These are phyloP conservation scores for Yarrowia galli DNA, from an alignment of 1,139 yeast genomes.

Conservation along the genomic window DNA sequence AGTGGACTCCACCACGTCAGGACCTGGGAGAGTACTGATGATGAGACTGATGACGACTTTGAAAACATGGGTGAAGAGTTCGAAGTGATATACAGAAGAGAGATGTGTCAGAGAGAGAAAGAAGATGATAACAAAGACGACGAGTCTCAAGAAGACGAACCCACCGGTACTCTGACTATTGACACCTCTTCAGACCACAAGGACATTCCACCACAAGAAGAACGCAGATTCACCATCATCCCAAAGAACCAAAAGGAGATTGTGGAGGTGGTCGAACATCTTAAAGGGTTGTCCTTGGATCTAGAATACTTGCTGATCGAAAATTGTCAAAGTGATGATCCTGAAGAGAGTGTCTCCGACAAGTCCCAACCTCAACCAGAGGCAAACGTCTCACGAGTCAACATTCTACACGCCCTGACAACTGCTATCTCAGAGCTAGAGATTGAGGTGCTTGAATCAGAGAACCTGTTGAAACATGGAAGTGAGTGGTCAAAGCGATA, in stretches of 20 bases:
- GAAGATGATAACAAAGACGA: too few species aligned
- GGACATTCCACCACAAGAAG: too few species aligned
- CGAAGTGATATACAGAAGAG: too few species aligned
- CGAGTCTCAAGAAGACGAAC: not conserved
- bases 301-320: not conserved
- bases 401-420: not conserved
- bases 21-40: too few species aligned
- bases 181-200: too few species aligned
- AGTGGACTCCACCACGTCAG: too few species aligned
- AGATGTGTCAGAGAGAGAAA: too few species aligned
- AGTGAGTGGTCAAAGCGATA: not conserved
- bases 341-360: too few species aligned
- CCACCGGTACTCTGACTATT: too few species aligned
- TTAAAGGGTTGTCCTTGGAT: not conserved
- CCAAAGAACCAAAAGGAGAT: not conserved
- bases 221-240: not conserved
- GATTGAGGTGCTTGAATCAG: not conserved
- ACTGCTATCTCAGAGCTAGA: not conserved
- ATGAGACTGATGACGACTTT: too few species aligned
- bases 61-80: too few species aligned
- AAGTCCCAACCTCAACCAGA: not conserved
- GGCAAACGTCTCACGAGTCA: not conserved
- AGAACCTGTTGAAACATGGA: not conserved
- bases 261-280: not conserved
- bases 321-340: too few species aligned